These are phyloP conservation scores for Psilocybe tampanensis DNA, from an alignment of 768 basidiomycete species.

Conservation along the genomic window DNA sequence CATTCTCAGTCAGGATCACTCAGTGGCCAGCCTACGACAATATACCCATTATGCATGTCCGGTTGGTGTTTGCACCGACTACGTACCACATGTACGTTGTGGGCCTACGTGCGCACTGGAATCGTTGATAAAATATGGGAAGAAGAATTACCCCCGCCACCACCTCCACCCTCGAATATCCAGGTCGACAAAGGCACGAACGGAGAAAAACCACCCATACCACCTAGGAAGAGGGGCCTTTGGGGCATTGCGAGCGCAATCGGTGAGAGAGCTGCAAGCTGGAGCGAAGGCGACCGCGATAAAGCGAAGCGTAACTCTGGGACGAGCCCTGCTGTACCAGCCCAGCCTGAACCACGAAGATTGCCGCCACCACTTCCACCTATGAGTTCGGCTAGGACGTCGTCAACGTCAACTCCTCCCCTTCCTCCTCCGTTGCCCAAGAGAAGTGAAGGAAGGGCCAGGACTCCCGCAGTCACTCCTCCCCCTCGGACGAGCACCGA, in stretches of 20 bases:
- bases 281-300: constrained; percentile 40
- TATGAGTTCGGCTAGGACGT: constrained; percentile 42
- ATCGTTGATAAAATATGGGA: constrained; percentile 90
- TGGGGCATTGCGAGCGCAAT: constrained; percentile 73
- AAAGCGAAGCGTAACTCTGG: constrained; percentile 37
- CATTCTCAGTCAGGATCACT: constrained; percentile 24
- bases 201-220: constrained; percentile 58
- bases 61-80: constrained; percentile 89
- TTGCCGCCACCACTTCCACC: constrained; percentile 27
- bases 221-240: constrained; percentile 61
- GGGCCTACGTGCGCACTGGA: constrained; percentile 84
- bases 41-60: constrained; percentile 80
- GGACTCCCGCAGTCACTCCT: constrained; percentile 9
- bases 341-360: constrained; percentile 19
- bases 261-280: constrained; percentile 59
- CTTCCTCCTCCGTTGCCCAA: constrained; percentile 51
- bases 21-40: constrained; percentile 37
- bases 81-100: constrained; percentile 85
- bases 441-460: constrained; percentile 41
- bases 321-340: constrained; percentile 6
- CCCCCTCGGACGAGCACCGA: constrained; percentile 2
- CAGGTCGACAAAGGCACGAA: constrained; percentile 14
- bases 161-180: constrained; percentile 31
- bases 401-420: neutral
- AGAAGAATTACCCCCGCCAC: constrained; percentile 58